Conservation (phyloP, 768 basidiomycete genomes). For the Lentinus brumalis region DNA sequence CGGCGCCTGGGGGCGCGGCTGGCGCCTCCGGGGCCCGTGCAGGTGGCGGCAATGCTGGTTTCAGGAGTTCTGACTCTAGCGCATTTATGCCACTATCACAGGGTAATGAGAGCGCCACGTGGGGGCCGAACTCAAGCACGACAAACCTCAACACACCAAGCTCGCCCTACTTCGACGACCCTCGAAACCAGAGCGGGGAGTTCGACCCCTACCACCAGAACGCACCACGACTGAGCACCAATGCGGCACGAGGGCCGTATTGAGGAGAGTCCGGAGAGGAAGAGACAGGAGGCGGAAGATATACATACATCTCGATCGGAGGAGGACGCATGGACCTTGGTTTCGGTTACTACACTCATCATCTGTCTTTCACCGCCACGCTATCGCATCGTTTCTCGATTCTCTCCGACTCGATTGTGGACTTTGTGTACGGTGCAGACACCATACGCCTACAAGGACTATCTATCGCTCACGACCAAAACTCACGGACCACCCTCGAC, state of each 20-base stretch:
- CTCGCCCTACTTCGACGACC: constrained; percentile 39
- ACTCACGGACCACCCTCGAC: too few species aligned
- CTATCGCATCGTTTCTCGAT: constrained; percentile 10
- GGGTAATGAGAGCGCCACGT: constrained; percentile 56
- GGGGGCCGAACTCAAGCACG: constrained; percentile 53
- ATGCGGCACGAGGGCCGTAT: constrained; percentile 17
- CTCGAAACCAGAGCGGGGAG: constrained; percentile 34
- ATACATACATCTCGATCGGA: constrained; percentile 1
- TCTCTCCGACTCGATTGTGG: too few species aligned
- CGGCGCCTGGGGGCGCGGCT: constrained; percentile 31
- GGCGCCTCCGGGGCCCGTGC: constrained; percentile 25
- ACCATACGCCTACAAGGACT: too few species aligned
- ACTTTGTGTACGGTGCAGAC: too few species aligned
- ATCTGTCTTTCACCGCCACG: constrained; percentile 9
- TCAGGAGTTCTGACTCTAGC: constrained; percentile 62
- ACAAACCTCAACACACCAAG: constrained; percentile 43
- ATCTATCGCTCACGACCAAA: too few species aligned
- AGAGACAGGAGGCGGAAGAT: neutral
- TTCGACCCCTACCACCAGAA: constrained; percentile 39
- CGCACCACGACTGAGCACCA: constrained; percentile 30
- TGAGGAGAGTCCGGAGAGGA: constrained; percentile 4
- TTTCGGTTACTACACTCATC: constrained; percentile 12
- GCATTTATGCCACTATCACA: constrained; percentile 74
- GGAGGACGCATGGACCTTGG: constrained; percentile 23
- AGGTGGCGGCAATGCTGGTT: constrained; percentile 28